Conservation (phyloP, 306 rosid species). For the Alnus glutinosa region DNA sequence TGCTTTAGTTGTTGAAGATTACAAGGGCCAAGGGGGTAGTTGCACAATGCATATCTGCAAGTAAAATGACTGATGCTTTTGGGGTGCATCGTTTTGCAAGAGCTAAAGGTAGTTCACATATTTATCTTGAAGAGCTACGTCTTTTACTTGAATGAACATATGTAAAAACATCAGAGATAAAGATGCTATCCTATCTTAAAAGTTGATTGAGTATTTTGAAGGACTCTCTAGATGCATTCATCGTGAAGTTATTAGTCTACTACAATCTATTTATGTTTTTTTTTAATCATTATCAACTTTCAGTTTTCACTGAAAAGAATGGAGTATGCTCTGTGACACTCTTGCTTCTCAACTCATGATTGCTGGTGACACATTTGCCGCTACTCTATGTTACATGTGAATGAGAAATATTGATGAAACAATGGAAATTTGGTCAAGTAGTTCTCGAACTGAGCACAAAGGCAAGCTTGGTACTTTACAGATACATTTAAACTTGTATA, state of each 20-base stretch:
- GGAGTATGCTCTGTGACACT: conserved; percentile 87
- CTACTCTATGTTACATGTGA: conserved; percentile 91
- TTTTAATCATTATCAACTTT: conserved; percentile 26
- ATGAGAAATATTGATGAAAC: conserved; percentile 88
- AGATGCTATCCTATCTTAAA: too few species aligned
- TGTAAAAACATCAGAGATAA: too few species aligned
- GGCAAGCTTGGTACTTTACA: conserved; percentile 52
- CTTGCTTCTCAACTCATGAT: conserved; percentile 87
- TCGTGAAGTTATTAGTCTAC: conserved; percentile 2
- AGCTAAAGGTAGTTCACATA: too few species aligned
- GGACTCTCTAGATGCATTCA: too few species aligned
- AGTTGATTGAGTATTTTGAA: too few species aligned
- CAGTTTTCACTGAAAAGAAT: conserved; percentile 93
- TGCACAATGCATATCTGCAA: too few species aligned
- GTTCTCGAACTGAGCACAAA: conserved; percentile 56
- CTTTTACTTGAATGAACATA: too few species aligned
- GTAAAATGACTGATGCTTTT: too few species aligned
- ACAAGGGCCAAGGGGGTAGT: too few species aligned
- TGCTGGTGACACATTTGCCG: conserved; percentile 78
- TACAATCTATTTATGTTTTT: neutral
- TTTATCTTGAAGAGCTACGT: too few species aligned
- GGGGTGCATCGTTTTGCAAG: too few species aligned
- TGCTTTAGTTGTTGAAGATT: too few species aligned
- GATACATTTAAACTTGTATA: conserved; percentile 6
- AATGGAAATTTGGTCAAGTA: conserved; percentile 93